Conservation (phyloP, 2,329 filamentous ascomycete species). For the Alternaria triticimaculans region DNA sequence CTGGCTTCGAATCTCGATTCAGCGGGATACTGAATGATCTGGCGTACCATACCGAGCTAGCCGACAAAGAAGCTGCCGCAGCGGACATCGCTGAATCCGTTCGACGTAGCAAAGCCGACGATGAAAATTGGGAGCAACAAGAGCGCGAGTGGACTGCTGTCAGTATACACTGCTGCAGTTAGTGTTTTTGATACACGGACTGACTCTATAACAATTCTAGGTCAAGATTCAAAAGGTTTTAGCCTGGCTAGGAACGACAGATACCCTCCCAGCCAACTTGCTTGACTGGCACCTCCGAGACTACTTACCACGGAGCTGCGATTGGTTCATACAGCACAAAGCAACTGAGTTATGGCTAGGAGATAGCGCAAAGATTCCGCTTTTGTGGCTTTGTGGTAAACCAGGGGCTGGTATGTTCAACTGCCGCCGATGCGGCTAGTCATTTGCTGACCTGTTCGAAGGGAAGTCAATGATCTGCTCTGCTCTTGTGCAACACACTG, state of each 20-base stretch:
- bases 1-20: neutral
- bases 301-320: neutral
- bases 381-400: neutral
- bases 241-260: neutral
- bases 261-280: neutral
- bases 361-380: neutral
- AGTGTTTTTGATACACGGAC: neutral
- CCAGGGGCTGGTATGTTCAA: neutral
- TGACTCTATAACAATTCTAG: neutral
- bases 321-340: neutral
- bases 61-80: conserved; percentile 33
- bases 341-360: neutral
- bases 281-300: neutral
- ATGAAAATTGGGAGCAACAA: neutral
- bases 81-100: conserved; percentile 23
- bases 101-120: neutral
- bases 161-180: rapidly evolving
- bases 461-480: neutral
- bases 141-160: neutral
- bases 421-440: no score
- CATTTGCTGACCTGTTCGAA: neutral
- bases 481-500: neutral
- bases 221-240: neutral
- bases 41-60: conserved; percentile 4
- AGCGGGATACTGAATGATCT: neutral